Conservation (phyloP, 2,329 filamentous ascomycete species). For the Diaporthe capsici region DNA sequence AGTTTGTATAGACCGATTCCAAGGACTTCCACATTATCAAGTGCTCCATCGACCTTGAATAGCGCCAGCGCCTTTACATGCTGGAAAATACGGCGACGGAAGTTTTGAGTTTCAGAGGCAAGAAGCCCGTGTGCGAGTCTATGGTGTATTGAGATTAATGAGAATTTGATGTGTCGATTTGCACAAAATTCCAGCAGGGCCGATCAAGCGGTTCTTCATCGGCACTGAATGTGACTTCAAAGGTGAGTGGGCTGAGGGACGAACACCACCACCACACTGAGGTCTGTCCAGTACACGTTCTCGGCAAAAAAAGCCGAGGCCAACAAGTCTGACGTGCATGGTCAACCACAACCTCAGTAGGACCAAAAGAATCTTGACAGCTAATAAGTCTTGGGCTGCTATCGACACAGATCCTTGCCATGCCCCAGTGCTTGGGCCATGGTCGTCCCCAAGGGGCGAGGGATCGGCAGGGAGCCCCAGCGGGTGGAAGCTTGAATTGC, state of each 20-base stretch:
- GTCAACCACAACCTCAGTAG: background rate
- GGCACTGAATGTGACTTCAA: background rate
- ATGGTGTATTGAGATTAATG: too few relatives aligned
- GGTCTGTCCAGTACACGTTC: too few relatives aligned
- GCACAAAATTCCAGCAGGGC: background rate
- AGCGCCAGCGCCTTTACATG: background rate
- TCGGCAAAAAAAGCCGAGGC: background rate
- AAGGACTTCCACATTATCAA: background rate
- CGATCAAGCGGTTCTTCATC: too few relatives aligned
- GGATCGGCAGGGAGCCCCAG: constrained; percentile 20
- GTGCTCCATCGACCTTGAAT: background rate
- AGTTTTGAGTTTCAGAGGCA: background rate
- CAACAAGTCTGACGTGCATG: background rate
- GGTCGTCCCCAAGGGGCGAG: constrained; percentile 10
- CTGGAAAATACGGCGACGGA: background rate
- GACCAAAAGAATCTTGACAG: background rate
- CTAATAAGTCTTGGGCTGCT: background rate
- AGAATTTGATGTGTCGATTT: background rate
- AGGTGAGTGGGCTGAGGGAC: background rate
- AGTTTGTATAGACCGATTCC: background rate
- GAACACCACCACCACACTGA: background rate
- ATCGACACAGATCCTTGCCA: constrained; percentile 3
- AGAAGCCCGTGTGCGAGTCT: background rate
- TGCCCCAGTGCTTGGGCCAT: constrained; percentile 12
- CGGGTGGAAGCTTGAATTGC: constrained; percentile 17